Percentiles rank a stretch among this genome's conserved stretches.
Evolutionary conservation across 2,329 filamentous ascomycete genomes (phyloP).

Genomic region (Sporothrix euskadiensis): DNA sequence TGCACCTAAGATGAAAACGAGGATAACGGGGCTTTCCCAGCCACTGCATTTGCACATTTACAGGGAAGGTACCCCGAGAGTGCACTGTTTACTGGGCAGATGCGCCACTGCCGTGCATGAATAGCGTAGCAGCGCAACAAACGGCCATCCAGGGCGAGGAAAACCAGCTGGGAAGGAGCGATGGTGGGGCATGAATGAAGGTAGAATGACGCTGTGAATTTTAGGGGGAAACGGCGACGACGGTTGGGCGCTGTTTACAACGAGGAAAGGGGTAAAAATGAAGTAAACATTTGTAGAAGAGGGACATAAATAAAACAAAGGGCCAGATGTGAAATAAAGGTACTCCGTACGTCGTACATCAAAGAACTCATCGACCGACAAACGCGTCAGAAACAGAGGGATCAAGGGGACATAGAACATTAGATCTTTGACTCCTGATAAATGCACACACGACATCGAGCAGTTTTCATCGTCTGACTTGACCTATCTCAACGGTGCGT

Average conservation of each 20-base stretch:
- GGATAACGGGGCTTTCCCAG: neutral
- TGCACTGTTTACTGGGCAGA: neutral
- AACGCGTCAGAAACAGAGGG: neutral
- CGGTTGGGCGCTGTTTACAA: neutral
- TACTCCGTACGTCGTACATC: too few species aligned
- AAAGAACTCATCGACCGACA: neutral
- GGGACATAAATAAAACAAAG: neutral
- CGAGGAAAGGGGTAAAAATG: neutral
- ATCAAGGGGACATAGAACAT: neutral
- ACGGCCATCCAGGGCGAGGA: neutral
- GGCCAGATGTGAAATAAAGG: too few species aligned
- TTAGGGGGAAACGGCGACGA: neutral
- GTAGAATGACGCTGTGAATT: slow-evolving; percentile 1
- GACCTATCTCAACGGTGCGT: neutral
- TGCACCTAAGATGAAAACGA: slow-evolving; percentile 8
- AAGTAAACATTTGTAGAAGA: neutral
- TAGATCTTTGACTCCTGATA: too few species aligned
- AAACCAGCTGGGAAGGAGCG: neutral
- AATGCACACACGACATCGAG: neutral
- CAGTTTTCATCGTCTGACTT: neutral
- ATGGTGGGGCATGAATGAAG: neutral
- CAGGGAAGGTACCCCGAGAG: neutral
- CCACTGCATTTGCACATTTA: slow-evolving; percentile 2
- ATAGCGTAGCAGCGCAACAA: neutral
- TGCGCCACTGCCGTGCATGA: neutral